phyloP scores from a whole-genome alignment of 371 early-diverging fungal species.

The Phascolomyces articulosus region DNA sequence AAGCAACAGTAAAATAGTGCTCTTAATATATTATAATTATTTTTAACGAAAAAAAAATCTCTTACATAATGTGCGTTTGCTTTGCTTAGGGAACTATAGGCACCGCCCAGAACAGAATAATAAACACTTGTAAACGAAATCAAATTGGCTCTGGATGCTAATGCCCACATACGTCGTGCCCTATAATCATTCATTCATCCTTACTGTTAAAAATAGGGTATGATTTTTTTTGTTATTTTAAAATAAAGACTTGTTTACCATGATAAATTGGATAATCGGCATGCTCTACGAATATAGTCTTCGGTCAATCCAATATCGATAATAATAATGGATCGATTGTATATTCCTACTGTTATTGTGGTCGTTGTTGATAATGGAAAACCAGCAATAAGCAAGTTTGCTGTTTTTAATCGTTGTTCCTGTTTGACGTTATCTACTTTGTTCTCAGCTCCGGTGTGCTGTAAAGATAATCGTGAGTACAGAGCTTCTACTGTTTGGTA shows the following conservation, averaged over 20 bases:
- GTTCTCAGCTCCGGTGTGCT: background rate
- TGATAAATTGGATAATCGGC: conserved; percentile 7
- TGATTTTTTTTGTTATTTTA: background rate
- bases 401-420: background rate
- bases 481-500: conserved; percentile 15
- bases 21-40: too few species aligned
- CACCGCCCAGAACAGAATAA: conserved; percentile 55
- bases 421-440: background rate
- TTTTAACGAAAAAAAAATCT: background rate
- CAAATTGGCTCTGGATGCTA: conserved; percentile 32
- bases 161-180: conserved; percentile 32
- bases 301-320: conserved; percentile 6
- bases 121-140: conserved; percentile 47
- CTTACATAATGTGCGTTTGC: conserved; percentile 42
- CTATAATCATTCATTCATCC: conserved; percentile 19
- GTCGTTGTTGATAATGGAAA: background rate
- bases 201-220: background rate
- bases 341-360: background rate
- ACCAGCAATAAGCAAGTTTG: background rate
- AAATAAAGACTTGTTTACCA: too few species aligned
- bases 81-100: conserved; percentile 54
- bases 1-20: too few species aligned
- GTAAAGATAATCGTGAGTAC: background rate
- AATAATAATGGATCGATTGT: background rate
- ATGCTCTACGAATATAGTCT: conserved; percentile 7